These are phyloP conservation scores for Neopestalotiopsis rosae DNA, from an alignment of 2,329 filamentous ascomycete species.

Conservation along the genomic window DNA sequence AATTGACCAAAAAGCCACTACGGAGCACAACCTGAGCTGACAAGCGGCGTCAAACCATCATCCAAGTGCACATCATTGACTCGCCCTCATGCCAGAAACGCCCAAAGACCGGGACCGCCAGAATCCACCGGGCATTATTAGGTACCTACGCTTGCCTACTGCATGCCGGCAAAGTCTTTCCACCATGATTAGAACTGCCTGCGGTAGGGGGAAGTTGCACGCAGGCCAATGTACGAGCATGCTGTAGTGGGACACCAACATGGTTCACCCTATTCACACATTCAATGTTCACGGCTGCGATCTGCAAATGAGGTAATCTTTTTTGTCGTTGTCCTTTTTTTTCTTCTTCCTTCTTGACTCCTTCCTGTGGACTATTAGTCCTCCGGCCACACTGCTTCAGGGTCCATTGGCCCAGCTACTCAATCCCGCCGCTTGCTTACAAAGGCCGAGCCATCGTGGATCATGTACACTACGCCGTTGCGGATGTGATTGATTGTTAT, in stretches of 20 bases:
- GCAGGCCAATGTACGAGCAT: background rate
- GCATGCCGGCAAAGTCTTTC: background rate
- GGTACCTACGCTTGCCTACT: background rate
- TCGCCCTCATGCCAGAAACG: background rate
- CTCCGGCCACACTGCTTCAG: background rate
- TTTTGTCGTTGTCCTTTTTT: background rate
- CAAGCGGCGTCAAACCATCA: background rate
- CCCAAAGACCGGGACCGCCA: background rate
- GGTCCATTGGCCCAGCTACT: background rate
- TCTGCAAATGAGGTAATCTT: conserved; percentile 4
- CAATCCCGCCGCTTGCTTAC: background rate
- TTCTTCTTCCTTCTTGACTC: background rate
- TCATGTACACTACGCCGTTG: background rate
- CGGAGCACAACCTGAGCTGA: conserved; percentile 2
- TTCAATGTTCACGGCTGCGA: background rate
- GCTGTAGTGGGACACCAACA: background rate
- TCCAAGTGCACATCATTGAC: conserved; percentile 1
- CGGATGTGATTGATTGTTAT: background rate
- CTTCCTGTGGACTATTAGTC: too few species aligned
- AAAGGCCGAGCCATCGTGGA: background rate
- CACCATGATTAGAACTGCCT: background rate
- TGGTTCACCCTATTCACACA: background rate
- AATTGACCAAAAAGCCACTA: background rate
- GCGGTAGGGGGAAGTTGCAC: background rate
- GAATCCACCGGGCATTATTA: background rate